Evolutionary conservation across 2,329 filamentous ascomycete species (phyloP), one percentile per base, ranked within the genome.

Genomic region (Venturiaceae sp.): DNA sequence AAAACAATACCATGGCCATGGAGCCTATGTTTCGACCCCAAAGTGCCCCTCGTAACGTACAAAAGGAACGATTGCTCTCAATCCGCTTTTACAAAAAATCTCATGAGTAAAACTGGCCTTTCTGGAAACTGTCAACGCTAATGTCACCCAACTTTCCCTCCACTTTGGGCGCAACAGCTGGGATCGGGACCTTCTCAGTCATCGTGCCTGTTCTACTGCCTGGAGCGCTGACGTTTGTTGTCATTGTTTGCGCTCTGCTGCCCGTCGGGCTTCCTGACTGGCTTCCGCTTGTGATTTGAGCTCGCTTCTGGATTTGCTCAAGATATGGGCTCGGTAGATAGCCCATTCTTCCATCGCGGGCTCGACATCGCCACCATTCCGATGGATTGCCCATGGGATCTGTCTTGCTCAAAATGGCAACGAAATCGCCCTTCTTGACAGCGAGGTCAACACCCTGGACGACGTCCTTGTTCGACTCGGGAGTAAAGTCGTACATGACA

Each of bases 321-420:
- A 99, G 81, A 68, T 96, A 99, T 1, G 91, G 92, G 1, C 87
- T 85, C 2, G 95, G 94, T 5, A 99, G 80, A 69, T 97, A 99
- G 7, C 94, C 94, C 66, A 96, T 86, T 28, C 90, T 82, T 50
- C 91, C 92, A 69, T 97, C 91, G 61, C 94, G 82, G 14, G 92
- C 88, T 58, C 94, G 83, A 74, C 95, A 99, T 64, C 87, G 85
- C 94, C 94, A 99, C 94, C 94, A 99, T 69, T 99, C 92, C 56
- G 88, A 94, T 4, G 90, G 84, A 66, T 94, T 91, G 46, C 94
- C 94, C 68, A 92, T 83, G 0, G 94, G 94, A 67, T 99, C 94
- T 19, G 84, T 88, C 76, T 96, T 96, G 76, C 86, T 87, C 58
- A 99, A 80, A 1, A 99, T 91, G 28, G 94, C 94, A 16, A 99